These are phyloP conservation scores for Conticribra weissflogii DNA, from an alignment of 108 stramenopile species.

Conservation along the genomic window DNA sequence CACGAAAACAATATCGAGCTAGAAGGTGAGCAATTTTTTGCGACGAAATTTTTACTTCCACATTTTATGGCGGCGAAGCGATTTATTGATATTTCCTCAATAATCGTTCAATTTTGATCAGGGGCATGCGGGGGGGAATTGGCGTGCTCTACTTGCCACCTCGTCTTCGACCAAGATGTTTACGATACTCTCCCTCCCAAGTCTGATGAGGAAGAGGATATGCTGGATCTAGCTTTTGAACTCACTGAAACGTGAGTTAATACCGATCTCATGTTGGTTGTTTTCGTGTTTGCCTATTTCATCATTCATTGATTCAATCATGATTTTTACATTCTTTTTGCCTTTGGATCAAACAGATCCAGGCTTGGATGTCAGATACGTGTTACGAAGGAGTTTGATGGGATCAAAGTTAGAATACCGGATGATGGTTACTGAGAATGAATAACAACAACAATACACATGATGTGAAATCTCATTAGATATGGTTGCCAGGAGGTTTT, in stretches of 20 bases:
- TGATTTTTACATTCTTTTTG: background rate
- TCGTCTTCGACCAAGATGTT: conserved; percentile 88
- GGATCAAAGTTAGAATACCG: conserved; percentile 91
- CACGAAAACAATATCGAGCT: conserved; percentile 90
- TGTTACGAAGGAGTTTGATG: conserved; percentile 88
- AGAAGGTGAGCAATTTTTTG: too few relatives aligned
- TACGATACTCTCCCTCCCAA: conserved; percentile 89
- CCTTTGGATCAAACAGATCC: conserved; percentile 55
- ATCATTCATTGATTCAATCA: background rate
- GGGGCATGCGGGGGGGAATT: conserved; percentile 87
- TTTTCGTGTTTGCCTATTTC: background rate
- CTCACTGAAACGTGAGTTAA: conserved; percentile 93
- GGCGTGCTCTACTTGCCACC: conserved; percentile 93
- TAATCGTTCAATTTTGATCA: too few relatives aligned
- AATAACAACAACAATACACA: background rate
- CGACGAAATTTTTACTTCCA: too few relatives aligned
- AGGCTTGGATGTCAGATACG: conserved; percentile 96
- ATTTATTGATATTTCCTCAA: too few relatives aligned
- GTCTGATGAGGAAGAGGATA: conserved; percentile 97
- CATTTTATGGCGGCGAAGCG: too few relatives aligned
- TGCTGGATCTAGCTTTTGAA: conserved; percentile 98
- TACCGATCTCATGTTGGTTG: background rate
- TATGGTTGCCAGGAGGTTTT: too few relatives aligned
- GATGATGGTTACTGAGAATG: conserved; percentile 81
- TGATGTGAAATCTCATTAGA: too few relatives aligned